These are phyloP conservation scores for Sporisorium reilianum DNA, from an alignment of 1,284 basidiomycete genomes.

Conservation along the genomic window DNA sequence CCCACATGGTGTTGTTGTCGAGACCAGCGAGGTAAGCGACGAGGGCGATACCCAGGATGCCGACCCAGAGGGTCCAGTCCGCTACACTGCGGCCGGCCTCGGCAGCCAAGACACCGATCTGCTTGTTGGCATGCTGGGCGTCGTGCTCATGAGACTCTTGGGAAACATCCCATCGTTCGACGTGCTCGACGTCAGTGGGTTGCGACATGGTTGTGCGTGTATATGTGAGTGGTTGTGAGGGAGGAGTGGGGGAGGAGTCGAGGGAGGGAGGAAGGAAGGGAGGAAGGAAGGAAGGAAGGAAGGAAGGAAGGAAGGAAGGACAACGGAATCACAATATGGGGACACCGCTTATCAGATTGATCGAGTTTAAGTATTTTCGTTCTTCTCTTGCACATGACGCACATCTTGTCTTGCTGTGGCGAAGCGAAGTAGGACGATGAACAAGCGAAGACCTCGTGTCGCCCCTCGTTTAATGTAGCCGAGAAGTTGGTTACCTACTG, in stretches of 20 bases:
- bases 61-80: slow-evolving; percentile 58
- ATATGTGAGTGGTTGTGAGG: background rate
- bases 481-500: too few relatives aligned
- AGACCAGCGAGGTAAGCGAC: slow-evolving; percentile 58
- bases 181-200: slow-evolving; percentile 29
- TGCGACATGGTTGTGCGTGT: slow-evolving; percentile 30
- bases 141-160: slow-evolving; percentile 11
- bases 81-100: slow-evolving; percentile 56
- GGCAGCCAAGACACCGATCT: slow-evolving; percentile 56
- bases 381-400: background rate
- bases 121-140: slow-evolving; percentile 32
- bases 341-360: slow-evolving; percentile 28
- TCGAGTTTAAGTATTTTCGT: slow-evolving; percentile 1
- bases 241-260: background rate
- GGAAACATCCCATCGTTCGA: slow-evolving; percentile 20
- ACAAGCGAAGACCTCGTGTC: slow-evolving; percentile 4
- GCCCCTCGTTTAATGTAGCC: background rate
- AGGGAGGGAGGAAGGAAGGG: background rate
- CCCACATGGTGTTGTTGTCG: slow-evolving; percentile 63
- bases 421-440: background rate
- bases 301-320: background rate
- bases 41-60: slow-evolving; percentile 57
- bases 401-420: background rate
- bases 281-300: background rate
- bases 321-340: background rate